phyloP scores from a whole-genome alignment of 116 monocot genomes.

The Zostera marina region DNA sequence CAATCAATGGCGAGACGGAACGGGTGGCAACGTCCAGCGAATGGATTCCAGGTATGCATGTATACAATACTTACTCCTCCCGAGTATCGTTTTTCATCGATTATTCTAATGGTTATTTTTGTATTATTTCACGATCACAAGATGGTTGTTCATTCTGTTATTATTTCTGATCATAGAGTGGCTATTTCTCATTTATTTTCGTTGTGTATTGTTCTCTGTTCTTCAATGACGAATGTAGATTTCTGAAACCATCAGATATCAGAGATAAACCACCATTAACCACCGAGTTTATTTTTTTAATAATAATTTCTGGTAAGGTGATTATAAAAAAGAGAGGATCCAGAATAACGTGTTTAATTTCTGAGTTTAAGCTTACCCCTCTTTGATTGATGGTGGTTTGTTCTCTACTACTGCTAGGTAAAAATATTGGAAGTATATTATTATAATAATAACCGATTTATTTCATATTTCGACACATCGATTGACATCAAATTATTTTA shows the following conservation, averaged over 20 bases:
- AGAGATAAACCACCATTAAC: no score
- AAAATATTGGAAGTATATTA: neutral
- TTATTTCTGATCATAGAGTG: no score
- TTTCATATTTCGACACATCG: neutral
- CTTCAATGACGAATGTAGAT: no score
- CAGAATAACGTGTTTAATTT: no score
- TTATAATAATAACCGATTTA: neutral
- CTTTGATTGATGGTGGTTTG: no score
- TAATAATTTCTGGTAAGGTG: no score
- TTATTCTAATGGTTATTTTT: neutral
- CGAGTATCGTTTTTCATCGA: neutral
- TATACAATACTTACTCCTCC: neutral
- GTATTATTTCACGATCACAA: neutral
- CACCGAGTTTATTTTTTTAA: no score
- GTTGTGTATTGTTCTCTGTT: neutral
- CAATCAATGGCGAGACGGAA: slow-evolving; percentile 56
- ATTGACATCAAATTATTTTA: neutral
- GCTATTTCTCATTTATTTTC: neutral
- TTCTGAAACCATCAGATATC: no score
- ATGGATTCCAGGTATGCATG: slow-evolving; percentile 41
- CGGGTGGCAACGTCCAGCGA: slow-evolving; percentile 60
- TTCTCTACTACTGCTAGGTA: neutral
- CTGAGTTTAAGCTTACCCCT: no score
- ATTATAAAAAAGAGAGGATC: no score
- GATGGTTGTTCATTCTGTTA: neutral